phyloP scores from a whole-genome alignment of 1,139 yeast genomes.

The Barnettozyma hawaiiensis region DNA sequence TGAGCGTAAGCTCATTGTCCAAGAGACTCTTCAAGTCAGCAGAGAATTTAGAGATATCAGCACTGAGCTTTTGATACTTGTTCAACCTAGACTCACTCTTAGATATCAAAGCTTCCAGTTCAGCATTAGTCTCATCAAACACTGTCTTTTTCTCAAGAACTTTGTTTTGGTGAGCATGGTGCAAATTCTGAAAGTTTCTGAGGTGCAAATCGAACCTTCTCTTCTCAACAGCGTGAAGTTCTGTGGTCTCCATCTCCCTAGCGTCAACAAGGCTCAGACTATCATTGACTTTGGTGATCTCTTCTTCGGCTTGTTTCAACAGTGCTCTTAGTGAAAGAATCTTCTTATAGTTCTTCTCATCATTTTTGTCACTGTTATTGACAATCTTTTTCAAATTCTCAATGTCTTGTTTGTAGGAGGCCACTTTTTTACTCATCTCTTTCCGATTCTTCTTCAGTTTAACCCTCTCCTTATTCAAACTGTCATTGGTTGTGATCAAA shows the following conservation, averaged over 20 bases:
- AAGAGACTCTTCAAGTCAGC: constrained; percentile 31
- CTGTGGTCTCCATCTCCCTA: constrained; percentile 35
- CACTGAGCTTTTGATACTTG: constrained; percentile 29
- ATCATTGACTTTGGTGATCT: constrained; percentile 35
- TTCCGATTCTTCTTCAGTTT: constrained; percentile 54
- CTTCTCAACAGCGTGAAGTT: constrained; percentile 36
- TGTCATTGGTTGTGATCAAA: constrained; percentile 54
- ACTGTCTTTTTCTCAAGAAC: constrained; percentile 23
- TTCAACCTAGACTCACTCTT: constrained; percentile 34
- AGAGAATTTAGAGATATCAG: constrained; percentile 26
- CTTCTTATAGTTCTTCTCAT: constrained; percentile 41
- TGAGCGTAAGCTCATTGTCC: constrained; percentile 27
- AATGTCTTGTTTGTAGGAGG: constrained; percentile 51
- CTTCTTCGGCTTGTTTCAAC: constrained; percentile 37
- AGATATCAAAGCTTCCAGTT: constrained; percentile 29
- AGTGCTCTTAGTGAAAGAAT: constrained; percentile 37
- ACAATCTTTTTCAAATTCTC: constrained; percentile 49
- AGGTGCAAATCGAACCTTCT: constrained; percentile 34
- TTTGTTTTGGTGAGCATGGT: constrained; percentile 27
- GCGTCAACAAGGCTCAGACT: constrained; percentile 29
- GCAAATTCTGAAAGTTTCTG: constrained; percentile 32
- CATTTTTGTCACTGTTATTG: constrained; percentile 39
- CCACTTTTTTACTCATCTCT: constrained; percentile 53
- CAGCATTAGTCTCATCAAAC: constrained; percentile 28
- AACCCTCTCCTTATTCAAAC: constrained; percentile 43